Conservation (phyloP, 2,329 filamentous ascomycete species). For the Fusarium chlamydosporum region DNA sequence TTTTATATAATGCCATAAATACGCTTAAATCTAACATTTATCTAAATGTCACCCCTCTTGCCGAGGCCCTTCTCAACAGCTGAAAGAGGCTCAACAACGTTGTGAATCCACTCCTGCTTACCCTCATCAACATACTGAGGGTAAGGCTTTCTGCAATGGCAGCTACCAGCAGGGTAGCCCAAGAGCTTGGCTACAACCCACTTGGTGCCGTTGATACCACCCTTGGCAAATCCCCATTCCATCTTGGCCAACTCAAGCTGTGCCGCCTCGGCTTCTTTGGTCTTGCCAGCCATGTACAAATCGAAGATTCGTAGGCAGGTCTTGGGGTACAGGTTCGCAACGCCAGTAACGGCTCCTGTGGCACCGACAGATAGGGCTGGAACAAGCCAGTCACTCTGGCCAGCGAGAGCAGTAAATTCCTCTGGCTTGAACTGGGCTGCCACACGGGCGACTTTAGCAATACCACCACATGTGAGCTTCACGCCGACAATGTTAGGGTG, state of each 20-base stretch:
- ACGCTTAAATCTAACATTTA: background rate
- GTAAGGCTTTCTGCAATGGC: conserved; percentile 68
- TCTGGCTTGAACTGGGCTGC: conserved; percentile 63
- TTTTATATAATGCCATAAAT: background rate
- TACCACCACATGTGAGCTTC: conserved; percentile 81
- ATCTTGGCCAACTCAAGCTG: conserved; percentile 66
- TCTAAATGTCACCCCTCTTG: conserved; percentile 37
- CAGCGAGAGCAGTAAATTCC: conserved; percentile 75
- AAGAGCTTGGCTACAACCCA: conserved; percentile 69
- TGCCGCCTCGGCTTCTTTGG: conserved; percentile 62
- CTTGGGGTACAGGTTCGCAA: conserved; percentile 73
- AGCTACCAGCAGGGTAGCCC: conserved; percentile 66
- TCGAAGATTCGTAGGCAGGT: conserved; percentile 67
- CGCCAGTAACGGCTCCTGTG: conserved; percentile 73
- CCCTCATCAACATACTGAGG: conserved; percentile 60
- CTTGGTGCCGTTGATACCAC: conserved; percentile 73
- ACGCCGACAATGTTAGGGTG: conserved; percentile 77
- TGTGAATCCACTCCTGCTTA: conserved; percentile 55
- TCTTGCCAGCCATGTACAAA: conserved; percentile 62
- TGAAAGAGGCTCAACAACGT: conserved; percentile 48
- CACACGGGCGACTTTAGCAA: conserved; percentile 78
- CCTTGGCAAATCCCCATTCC: conserved; percentile 70
- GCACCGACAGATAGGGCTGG: conserved; percentile 71
- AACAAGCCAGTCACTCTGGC: conserved; percentile 80
- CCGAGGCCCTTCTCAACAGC: conserved; percentile 45